Evolutionary conservation across 352 stramenopile species (phyloP).

Genomic region (Pythium sp.): DNA sequence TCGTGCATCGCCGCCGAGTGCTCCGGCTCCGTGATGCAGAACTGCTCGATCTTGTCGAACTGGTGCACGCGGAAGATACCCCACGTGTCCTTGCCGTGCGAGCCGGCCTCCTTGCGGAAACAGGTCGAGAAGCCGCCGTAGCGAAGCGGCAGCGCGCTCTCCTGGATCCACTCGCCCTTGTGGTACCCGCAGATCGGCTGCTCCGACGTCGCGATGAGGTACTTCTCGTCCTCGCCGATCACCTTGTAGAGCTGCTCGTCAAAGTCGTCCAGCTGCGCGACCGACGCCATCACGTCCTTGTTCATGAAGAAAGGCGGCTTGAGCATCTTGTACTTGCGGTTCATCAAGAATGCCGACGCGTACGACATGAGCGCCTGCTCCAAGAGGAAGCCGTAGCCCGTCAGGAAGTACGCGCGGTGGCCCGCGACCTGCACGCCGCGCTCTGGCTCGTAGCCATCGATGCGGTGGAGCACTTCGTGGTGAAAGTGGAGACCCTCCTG

Average conservation of each 20-base stretch:
- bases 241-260: conserved; percentile 99
- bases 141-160: conserved; percentile 75
- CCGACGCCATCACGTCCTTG: conserved; percentile 97
- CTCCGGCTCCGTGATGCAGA: conserved; percentile 96
- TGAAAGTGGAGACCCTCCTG: conserved; percentile 91
- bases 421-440: conserved; percentile 94
- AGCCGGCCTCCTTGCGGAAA: conserved; percentile 99
- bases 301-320: conserved; percentile 99
- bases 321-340: conserved; percentile 96
- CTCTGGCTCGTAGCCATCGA: conserved; percentile 98
- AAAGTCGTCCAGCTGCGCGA: conserved; percentile 99
- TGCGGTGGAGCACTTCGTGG: conserved; percentile 97
- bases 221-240: conserved; percentile 96
- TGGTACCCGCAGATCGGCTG: conserved; percentile 99
- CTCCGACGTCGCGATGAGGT: conserved; percentile 99
- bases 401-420: conserved; percentile 99
- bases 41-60: conserved; percentile 99
- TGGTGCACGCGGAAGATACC: conserved; percentile 99
- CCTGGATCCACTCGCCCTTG: conserved; percentile 91
- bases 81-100: conserved; percentile 98
- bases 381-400: conserved; percentile 96
- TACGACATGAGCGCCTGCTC: conserved; percentile 99
- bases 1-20: conserved; percentile 91
- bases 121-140: conserved; percentile 98
- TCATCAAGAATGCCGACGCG: conserved; percentile 95